These are phyloP conservation scores for Coemansia sp. DNA, from an alignment of 192 early-diverging fungal species.

Conservation along the genomic window DNA sequence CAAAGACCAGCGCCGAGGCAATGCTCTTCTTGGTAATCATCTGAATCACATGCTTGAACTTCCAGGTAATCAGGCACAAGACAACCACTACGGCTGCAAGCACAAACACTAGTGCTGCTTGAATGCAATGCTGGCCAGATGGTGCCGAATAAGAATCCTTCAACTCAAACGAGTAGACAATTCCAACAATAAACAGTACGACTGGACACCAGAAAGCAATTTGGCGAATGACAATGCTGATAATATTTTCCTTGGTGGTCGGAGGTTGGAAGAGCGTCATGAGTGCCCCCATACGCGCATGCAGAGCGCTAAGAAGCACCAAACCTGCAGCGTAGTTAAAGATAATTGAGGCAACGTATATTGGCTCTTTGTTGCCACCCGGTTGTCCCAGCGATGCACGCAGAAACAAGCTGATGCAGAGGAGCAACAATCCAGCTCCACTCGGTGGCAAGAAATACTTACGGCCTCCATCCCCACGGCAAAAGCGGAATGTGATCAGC, in stretches of 20 bases:
- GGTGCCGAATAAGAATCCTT: background rate
- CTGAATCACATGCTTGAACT: background rate
- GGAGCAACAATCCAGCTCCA: background rate
- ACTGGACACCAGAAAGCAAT: conserved; percentile 5
- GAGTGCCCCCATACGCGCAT: background rate
- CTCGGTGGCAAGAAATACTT: conserved; percentile 1
- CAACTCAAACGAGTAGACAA: conserved; percentile 6
- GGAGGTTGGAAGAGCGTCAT: conserved; percentile 15
- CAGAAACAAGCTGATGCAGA: conserved; percentile 18
- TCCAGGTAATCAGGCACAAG: background rate
- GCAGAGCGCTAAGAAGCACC: conserved; percentile 1
- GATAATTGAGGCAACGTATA: conserved; percentile 11
- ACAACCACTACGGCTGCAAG: conserved; percentile 3
- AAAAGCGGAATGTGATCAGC: background rate
- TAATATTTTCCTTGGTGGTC: background rate
- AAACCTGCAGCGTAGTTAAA: conserved; percentile 17
- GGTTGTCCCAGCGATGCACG: conserved; percentile 14
- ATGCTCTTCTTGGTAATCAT: background rate
- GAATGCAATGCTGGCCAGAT: conserved; percentile 7
- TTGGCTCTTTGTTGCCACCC: background rate
- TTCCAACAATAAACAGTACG: conserved; percentile 10
- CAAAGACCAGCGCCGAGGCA: background rate
- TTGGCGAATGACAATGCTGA: background rate
- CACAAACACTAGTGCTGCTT: conserved; percentile 10
- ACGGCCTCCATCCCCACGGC: background rate